Evolutionary conservation across 768 basidiomycete genomes (phyloP), one percentile per base, ranked within the genome.

Genomic region (Candolleomyces eurysporus): DNA sequence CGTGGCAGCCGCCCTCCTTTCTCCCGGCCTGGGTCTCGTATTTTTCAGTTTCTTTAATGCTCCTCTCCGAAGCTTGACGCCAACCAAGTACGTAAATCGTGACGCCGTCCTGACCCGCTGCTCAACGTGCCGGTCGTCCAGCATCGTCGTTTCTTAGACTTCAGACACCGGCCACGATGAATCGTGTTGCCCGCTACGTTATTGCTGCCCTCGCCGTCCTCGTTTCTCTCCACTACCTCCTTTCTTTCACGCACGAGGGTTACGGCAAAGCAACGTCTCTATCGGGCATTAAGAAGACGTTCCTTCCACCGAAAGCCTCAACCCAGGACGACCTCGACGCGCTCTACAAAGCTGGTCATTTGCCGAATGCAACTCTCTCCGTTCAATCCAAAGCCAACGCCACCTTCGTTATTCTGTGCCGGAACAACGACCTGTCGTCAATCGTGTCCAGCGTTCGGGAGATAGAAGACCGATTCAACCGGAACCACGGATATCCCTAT

Each of bases 401-500:
- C 4, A 74, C 79, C 0, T 78, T 80, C 61, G 74, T 80, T 21
- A 76, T 81, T 46, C 80, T 96, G 17, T 87, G 83, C 40, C 75
- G 90, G 48, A 92, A 92, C 71, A 73, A 75, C 48, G 91, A 92
- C 65, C 61, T 90, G 21, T 68, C 80, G n/a, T 79, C 79, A 3
- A 84, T 89, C 36, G 76, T 91, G 60, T 78, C 76, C 60, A 89
- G 87, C 63, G 84, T 95, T 64, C 83, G 85, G 67, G 83, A 88
- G 73, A 77, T 93, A 65, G 94, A 96, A 76, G 87, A 90, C 66
- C 77, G 89, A 53, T 96, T 95, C 74, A 96, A 96, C 74, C 79
- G 80, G 57, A 82, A 82, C 66, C 89, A 85, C 63, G 76, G 80
- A 46, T 96, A 96, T 68, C 91, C 92, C 5, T 96, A 90, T 73